Evolutionary conservation across 495 filamentous ascomycete species (phyloP), one percentile per base, ranked within the genome.

Genomic region (Parathielavia hyrcaniae): DNA sequence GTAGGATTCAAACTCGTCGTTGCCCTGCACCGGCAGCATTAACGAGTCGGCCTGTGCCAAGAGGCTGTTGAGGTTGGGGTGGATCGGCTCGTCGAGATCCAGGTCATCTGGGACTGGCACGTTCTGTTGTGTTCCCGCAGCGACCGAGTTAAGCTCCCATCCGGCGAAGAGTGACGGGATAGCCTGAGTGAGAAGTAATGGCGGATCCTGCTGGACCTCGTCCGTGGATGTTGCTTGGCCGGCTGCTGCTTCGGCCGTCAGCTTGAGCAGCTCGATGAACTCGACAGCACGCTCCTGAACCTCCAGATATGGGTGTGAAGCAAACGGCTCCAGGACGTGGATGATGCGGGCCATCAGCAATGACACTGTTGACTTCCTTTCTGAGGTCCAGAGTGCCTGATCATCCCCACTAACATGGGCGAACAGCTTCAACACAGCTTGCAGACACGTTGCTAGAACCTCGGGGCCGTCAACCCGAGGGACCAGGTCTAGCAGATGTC

Each of bases 251-350:
- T 98, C 92, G 1, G 83, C 80, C 13, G 87, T 87, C 43, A 98
- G 76, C 45, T 89, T 87, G 62, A 97, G 81, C 5, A 97, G 79
- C 64, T 98, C 93, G 2, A 88, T 78, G 63, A 92, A 95, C 65
- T 96, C 92, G 16, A 96, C 91, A 9, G 90, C 85, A 49, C 95
- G 82, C 71, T 97, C 93, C 69, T 98, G 93, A n/a, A 97, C 90
- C 64, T 97, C 93, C 11, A 98, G 75, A 62, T 83, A 86, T 0
- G 95, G 90, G 67, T 96, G 90, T 5, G 82, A 79, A 0, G 84
- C 78, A 26, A 97, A 71, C 0, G 83, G 78, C 51, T 96, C 91
- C 3, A 96, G 75, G 45, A 90, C 87, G 61, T 89, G 78, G 22
- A 93, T 77, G n/a, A 95, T 79, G 26, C 89, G 81, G 22, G 86